Evolutionary conservation across 805 yeast species (phyloP), one percentile per base, ranked within the genome.

Genomic region (Spathaspora passalidarum): DNA sequence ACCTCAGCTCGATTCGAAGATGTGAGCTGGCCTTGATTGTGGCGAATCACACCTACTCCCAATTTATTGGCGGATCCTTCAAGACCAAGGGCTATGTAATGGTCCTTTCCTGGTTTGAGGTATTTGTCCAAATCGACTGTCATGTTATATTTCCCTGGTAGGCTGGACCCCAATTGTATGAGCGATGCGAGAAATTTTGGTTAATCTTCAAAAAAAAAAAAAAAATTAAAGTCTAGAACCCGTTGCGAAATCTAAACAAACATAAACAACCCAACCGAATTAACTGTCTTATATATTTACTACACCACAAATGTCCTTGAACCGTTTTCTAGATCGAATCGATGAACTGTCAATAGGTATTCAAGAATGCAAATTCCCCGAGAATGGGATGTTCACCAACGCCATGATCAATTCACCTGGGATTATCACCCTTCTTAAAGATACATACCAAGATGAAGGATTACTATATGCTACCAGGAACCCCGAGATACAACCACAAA

Each of bases 21-120:
- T 0, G 82, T 66, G 18, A 82, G 67, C 19, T 72, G 78, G 3
- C 94, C 94, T 18, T 72, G 47, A 6, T 75, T 73, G 53, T 94
- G 99, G 55, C 79, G 82, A 44, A 94, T 84, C 14, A 94, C 77
- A 1, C 99, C 99, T 1, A 92, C 94, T 1, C 97, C 99, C 2
- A 94, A 75, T 61, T 94, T 94, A 63, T 94, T 94, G 14, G 99
- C 99, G 0, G 97, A 89, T 1, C 99, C 99, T 63, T 94, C 99
- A 25, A 94, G 75, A 1, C 99, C 99, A 1, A 94, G 59, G 0
- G 97, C 96, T 10, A 87, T 63, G 56, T 84, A 86, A 56, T 72
- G 69, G 50, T 65, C 68, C 57, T 72, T 69, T 4, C 72, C 77
- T 1, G 72, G 70, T 46, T 66, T 68, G 13, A 66, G 60, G 54